phyloP scores from a whole-genome alignment of 1,284 basidiomycete genomes.

The Trichosporon ovoides region DNA sequence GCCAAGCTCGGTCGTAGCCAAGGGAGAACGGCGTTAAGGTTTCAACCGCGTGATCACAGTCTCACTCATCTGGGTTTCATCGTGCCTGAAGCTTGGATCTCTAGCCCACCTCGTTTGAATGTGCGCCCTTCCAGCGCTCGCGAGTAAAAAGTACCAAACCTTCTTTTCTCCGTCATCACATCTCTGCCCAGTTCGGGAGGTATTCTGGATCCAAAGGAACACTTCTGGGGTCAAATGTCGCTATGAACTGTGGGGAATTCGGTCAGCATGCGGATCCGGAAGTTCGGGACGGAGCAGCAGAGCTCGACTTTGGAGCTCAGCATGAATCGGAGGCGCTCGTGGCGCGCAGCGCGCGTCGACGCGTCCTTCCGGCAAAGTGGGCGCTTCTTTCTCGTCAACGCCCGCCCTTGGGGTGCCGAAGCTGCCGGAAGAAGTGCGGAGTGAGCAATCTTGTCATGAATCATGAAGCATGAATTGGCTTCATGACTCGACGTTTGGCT shows the following conservation, averaged over 20 bases:
- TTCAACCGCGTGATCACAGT: neutral
- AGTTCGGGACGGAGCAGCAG: too few relatives aligned
- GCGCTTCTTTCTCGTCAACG: too few relatives aligned
- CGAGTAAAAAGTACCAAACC: too few relatives aligned
- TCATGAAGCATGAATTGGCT: neutral
- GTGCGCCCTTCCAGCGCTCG: neutral
- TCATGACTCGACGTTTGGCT: neutral
- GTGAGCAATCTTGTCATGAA: too few relatives aligned
- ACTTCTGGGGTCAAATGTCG: slow-evolving; percentile 39
- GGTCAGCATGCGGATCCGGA: too few relatives aligned
- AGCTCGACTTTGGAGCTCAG: too few relatives aligned
- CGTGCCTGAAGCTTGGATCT: slow-evolving; percentile 4
- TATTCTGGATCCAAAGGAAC: slow-evolving; percentile 25
- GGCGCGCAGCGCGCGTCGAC: neutral
- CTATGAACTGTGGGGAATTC: slow-evolving; percentile 43
- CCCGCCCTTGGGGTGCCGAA: too few relatives aligned
- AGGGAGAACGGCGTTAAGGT: neutral
- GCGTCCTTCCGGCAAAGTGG: neutral
- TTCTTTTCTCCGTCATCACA: neutral
- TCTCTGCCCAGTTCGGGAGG: slow-evolving; percentile 32
- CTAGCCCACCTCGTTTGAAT: slow-evolving; percentile 1
- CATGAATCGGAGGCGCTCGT: too few relatives aligned
- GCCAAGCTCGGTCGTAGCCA: neutral
- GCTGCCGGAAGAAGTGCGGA: too few relatives aligned
- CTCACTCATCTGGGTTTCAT: neutral